Base-by-base conservation (phyloP, 345 rosid genomes). In the Syzygium grande region DNA sequence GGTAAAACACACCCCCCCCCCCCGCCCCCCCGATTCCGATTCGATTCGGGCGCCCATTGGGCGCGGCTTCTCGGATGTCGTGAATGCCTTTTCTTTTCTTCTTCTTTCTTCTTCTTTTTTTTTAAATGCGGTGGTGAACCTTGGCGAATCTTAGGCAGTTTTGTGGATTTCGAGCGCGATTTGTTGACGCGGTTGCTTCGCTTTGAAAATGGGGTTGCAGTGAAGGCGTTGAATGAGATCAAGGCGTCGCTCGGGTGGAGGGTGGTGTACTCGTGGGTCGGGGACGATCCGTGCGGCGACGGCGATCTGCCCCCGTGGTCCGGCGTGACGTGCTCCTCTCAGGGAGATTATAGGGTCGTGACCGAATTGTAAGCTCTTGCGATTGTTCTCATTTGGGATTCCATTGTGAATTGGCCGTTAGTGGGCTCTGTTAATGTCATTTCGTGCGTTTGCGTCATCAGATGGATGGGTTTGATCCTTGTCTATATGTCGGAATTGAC, bases 211-310 rank as follows among this genome's bases (percentile, higher is more conserved):
- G 80, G 38, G 87, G 84, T 12, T 89, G 85, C 93, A 97, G 99
- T 96, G 89, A 97, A 97, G 93, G 99, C 99, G 65, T 92, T 97
- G 92, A 97, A 95, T 91, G 99, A 97, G 91, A 97, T 97, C 41
- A 97, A 97, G 92, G 96, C 99, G 43, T 97, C 99, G 52, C 94
- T 97, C 46, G 99, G 99, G 52, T 97, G 99, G 99, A 94, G 98
- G 89, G 99, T 97, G 55, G 98, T 96, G 30, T 97, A 97, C 89
- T 93, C 99, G 21, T 97, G 99, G 99, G 94, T 97, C 11, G 99
- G 99, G 79, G 99, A 97, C 23, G 99, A 97, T 90, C 99, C 99
- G 22, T 97, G 99, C 15, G 99, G 99, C 21, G 99, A 95, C 87
- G 96, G 96, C 21, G 95, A 93, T 63, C 94, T 95, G 84, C 98